Base-by-base conservation (phyloP, 2,329 filamentous ascomycete genomes). In the Bipolaris zeicola region DNA sequence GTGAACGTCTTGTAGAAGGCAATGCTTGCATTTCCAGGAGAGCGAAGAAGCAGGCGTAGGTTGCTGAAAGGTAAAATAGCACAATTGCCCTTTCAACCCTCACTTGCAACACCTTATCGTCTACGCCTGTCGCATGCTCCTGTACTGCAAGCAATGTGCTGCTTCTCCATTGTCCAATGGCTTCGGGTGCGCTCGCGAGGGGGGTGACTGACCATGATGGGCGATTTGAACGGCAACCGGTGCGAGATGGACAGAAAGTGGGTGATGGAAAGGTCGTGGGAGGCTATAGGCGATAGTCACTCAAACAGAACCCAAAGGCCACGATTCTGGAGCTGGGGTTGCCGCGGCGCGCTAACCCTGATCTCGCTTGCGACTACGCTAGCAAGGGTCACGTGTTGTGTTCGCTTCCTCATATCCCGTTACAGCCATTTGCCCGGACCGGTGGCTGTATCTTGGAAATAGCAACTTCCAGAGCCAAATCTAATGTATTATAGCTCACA, bases 261-360 rank as follows among this genome's bases (percentile, higher is more conserved):
- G 50, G 54, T 46, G 50, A 51, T 51, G 24, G 33, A 34, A 46
- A 43, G 48, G 57, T 62, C 44, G 58, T 59, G 58, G 28, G 51
- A 59, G 34, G 60, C 48, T 60, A 58, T 24, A 63, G 56, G 50
- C 42, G 48, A 57, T 60, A 54, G 54, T 55, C 52, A 58, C 44
- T 51, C 52, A 52, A 24, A 53, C 52, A 56, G 51, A 56, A 63
- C 49, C 52, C 55, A 69, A 61, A 72, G 68, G 71, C 64, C 70
- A 72, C 69, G 67, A 66, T 72, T 71, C 70, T 69, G 62, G 68
- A 70, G 69, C 68, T 61, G 52, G 61, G 51, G 56, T 55, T 57
- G 55, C 55, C 58, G 56, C 55, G 52, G 60, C 58, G 58, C 61
- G 61, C 63, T 68, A 60, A 58, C 54, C 52, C 56, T 55, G 55